Percentiles rank a stretch among this genome's conserved stretches.
These are phyloP conservation scores for Boletellus ananiceps DNA, from an alignment of 768 basidiomycete genomes.

Conservation along the genomic window DNA sequence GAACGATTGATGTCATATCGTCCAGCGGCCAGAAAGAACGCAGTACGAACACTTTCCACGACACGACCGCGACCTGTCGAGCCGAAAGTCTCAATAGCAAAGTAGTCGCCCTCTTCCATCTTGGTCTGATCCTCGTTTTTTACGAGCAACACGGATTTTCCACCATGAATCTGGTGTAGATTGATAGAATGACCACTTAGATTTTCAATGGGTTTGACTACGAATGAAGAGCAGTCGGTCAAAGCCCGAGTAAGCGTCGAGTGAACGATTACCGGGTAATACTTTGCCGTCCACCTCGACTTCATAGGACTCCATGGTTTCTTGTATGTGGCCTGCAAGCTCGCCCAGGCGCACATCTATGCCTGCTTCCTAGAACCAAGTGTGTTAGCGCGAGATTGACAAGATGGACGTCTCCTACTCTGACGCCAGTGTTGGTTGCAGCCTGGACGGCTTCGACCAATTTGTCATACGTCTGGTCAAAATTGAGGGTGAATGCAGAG, in stretches of 20 bases:
- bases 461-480: constrained; percentile 85
- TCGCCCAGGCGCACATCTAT: constrained; percentile 95
- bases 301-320: constrained; percentile 98
- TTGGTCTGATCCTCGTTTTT: constrained; percentile 87
- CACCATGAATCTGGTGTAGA: constrained; percentile 88
- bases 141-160: constrained; percentile 87
- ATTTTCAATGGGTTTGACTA: constrained; percentile 92
- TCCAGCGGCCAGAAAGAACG: background rate
- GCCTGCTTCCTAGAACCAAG: constrained; percentile 72
- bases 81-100: constrained; percentile 98
- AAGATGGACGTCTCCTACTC: constrained; percentile 42
- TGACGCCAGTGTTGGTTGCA: constrained; percentile 88
- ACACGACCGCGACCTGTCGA: constrained; percentile 91
- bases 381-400: constrained; percentile 4
- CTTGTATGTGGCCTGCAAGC: constrained; percentile 87
- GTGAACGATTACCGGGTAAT: constrained; percentile 55
- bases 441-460: constrained; percentile 89
- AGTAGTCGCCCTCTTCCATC: constrained; percentile 99
- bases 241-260: background rate
- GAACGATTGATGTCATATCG: constrained; percentile 3
- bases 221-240: background rate
- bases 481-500: constrained; percentile 92
- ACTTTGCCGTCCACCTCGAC: constrained; percentile 87
- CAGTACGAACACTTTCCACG: constrained; percentile 61
- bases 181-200: constrained; percentile 94